Evolutionary conservation across 768 basidiomycete genomes (phyloP).

Genomic region (Leccinum imitatum): DNA sequence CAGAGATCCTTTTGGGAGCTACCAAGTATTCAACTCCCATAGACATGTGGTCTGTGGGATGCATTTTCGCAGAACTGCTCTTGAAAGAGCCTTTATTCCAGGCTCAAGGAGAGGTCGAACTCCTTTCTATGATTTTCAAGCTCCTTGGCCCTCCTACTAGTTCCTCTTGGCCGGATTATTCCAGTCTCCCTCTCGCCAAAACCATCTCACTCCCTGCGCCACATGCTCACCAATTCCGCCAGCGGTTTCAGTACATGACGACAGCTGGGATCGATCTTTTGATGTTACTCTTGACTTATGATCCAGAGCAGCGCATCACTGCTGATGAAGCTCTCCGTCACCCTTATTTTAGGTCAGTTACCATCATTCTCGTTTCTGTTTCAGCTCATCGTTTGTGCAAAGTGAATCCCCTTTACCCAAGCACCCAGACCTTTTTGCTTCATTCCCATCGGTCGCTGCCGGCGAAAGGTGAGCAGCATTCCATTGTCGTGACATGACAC

Average conservation of each 20-base stretch:
- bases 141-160: slow-evolving; percentile 91
- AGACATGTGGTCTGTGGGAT: slow-evolving; percentile 99
- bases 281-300: slow-evolving; percentile 80
- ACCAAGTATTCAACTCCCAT: slow-evolving; percentile 93
- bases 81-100: slow-evolving; percentile 96
- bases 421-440: slow-evolving; percentile 92
- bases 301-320: slow-evolving; percentile 81
- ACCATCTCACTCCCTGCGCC: slow-evolving; percentile 73
- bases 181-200: slow-evolving; percentile 75
- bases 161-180: slow-evolving; percentile 84
- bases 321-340: slow-evolving; percentile 91
- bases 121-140: slow-evolving; percentile 92
- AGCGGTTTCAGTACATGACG: slow-evolving; percentile 84
- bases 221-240: slow-evolving; percentile 73
- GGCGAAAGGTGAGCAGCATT: slow-evolving; percentile 76
- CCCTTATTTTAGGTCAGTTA: slow-evolving; percentile 79
- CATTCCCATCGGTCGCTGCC: slow-evolving; percentile 94
- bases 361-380: neutral
- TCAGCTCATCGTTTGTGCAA: neutral
- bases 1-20: slow-evolving; percentile 92
- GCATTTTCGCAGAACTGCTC: slow-evolving; percentile 96
- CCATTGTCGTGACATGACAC: neutral
- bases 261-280: slow-evolving; percentile 83
- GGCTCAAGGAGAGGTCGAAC: slow-evolving; percentile 92
- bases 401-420: slow-evolving; percentile 96